phyloP scores from a whole-genome alignment of 2,329 filamentous ascomycete genomes.

The Mycosphaerella sp. region DNA sequence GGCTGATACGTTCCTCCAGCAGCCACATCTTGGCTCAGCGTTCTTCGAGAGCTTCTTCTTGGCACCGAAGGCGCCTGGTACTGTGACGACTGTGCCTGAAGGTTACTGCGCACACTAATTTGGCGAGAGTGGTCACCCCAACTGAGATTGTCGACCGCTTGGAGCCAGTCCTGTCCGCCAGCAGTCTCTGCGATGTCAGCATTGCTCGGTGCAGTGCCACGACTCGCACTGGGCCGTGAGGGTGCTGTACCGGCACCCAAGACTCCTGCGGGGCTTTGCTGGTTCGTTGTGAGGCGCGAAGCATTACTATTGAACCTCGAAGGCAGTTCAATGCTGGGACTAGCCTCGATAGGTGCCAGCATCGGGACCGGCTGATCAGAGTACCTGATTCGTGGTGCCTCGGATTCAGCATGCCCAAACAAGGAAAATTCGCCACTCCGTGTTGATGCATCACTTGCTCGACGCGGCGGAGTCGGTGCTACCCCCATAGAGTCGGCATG shows the following conservation, averaged over 20 bases:
- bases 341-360: conserved; percentile 28
- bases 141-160: conserved; percentile 25
- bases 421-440: conserved; percentile 7
- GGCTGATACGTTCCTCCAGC: conserved; percentile 10
- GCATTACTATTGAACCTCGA: conserved; percentile 29
- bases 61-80: conserved; percentile 23
- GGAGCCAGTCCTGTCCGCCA: conserved; percentile 26
- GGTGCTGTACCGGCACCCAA: background rate
- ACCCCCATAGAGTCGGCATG: conserved; percentile 19
- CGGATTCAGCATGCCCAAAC: too few relatives aligned
- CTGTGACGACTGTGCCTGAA: conserved; percentile 4
- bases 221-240: conserved; percentile 6
- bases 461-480: conserved; percentile 6
- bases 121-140: conserved; percentile 24
- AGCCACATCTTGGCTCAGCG: conserved; percentile 20
- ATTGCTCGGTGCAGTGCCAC: conserved; percentile 3
- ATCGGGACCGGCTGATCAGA: conserved; percentile 24
- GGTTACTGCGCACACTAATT: conserved; percentile 6
- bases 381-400: conserved; percentile 7
- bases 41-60: conserved; percentile 24
- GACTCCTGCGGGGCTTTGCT: background rate
- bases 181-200: conserved; percentile 6
- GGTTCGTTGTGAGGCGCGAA: conserved; percentile 9
- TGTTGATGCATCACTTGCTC: conserved; percentile 15
- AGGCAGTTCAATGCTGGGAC: conserved; percentile 29